Evolutionary conservation across 1,139 yeast species (phyloP).

Genomic region (Candida freyschussii): DNA sequence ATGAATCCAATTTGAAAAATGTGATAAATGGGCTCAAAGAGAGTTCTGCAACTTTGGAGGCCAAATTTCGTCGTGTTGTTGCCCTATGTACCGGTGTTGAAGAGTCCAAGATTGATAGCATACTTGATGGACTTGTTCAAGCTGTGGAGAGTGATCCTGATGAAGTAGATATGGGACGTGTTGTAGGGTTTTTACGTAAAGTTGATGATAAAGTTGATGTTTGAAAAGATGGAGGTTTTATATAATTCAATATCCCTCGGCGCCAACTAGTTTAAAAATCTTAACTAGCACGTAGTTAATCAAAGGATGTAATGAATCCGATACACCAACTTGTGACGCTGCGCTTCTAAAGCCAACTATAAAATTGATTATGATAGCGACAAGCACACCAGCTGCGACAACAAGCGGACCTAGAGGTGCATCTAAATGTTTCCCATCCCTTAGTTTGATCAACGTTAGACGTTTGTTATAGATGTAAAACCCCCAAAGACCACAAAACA

Average conservation of each 20-base stretch:
- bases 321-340: conserved; percentile 19
- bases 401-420: conserved; percentile 85
- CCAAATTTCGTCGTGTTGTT: conserved; percentile 83
- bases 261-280: conserved; percentile 31
- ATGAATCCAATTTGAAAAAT: conserved; percentile 49
- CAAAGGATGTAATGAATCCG: conserved; percentile 24
- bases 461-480: conserved; percentile 71
- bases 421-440: conserved; percentile 86
- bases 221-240: conserved; percentile 1
- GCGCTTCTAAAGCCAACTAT: conserved; percentile 55
- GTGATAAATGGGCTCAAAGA: conserved; percentile 45
- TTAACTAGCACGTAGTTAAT: conserved; percentile 27
- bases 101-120: conserved; percentile 69
- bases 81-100: conserved; percentile 88
- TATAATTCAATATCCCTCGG: conserved; percentile 17
- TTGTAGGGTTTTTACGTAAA: conserved; percentile 42
- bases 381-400: conserved; percentile 63
- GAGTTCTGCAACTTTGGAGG: conserved; percentile 62
- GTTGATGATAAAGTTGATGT: conserved; percentile 29
- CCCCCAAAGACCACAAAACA: conserved; percentile 88
- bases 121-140: conserved; percentile 78
- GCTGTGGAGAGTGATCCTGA: conserved; percentile 86
- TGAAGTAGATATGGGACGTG: conserved; percentile 52
- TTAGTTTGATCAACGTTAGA: conserved; percentile 65
- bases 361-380: conserved; percentile 70